Conservation (phyloP, 1,284 basidiomycete species). For the Coniferiporia sulphurascens region DNA sequence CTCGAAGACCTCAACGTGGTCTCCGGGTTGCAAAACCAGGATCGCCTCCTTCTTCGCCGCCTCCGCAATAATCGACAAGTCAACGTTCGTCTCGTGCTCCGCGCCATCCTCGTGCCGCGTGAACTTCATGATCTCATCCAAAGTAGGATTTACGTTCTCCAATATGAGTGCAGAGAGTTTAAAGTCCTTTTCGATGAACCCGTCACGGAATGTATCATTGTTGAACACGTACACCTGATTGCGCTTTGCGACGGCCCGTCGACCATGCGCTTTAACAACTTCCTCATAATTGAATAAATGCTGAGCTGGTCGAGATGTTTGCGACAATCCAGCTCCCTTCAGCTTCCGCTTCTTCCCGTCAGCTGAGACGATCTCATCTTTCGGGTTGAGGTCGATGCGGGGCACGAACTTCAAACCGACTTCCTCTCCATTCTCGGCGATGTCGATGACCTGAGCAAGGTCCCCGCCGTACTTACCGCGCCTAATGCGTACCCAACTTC, state of each 20-base stretch:
- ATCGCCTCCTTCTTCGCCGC: slow-evolving; percentile 84
- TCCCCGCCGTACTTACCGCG: slow-evolving; percentile 94
- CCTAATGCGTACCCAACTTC: slow-evolving; percentile 94
- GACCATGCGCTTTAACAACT: slow-evolving; percentile 82
- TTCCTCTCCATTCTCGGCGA: slow-evolving; percentile 91
- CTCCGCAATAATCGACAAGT: slow-evolving; percentile 84
- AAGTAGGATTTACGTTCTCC: slow-evolving; percentile 91
- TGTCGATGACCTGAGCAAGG: slow-evolving; percentile 91
- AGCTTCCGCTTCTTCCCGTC: slow-evolving; percentile 76
- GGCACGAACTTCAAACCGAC: slow-evolving; percentile 93
- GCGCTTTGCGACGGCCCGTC: slow-evolving; percentile 68
- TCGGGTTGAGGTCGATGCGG: slow-evolving; percentile 92
- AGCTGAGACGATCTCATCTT: slow-evolving; percentile 59
- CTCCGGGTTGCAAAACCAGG: slow-evolving; percentile 91
- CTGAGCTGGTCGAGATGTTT: slow-evolving; percentile 77
- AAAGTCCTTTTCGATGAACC: slow-evolving; percentile 97
- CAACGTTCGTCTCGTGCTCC: slow-evolving; percentile 59
- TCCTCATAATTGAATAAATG: slow-evolving; percentile 95
- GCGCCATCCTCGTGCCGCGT: slow-evolving; percentile 63
- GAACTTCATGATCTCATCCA: slow-evolving; percentile 95
- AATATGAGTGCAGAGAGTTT: slow-evolving; percentile 74
- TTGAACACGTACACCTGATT: slow-evolving; percentile 81
- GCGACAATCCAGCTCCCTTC: slow-evolving; percentile 37
- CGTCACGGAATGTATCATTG: slow-evolving; percentile 90
- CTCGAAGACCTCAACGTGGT: slow-evolving; percentile 96